A percentile compares a stretch with the other conserved stretches of the same genome.
phyloP scores from a whole-genome alignment of 371 early-diverging fungal species.

The Lichtheimia hyalospora region DNA sequence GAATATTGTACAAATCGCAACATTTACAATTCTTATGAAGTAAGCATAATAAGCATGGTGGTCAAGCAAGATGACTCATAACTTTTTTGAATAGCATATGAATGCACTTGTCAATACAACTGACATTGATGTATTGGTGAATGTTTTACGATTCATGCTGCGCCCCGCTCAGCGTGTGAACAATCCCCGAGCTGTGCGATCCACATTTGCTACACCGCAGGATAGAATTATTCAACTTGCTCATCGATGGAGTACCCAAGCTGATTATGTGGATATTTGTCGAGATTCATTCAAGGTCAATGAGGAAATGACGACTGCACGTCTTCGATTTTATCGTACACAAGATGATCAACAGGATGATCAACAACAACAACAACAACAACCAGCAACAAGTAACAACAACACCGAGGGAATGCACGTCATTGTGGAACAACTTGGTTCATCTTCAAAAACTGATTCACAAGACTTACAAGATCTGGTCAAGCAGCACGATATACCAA shows the following conservation, averaged over 20 bases:
- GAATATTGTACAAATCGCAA: constrained; percentile 95
- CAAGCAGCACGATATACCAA: constrained; percentile 70
- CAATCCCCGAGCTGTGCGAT: constrained; percentile 67
- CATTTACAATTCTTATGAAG: constrained; percentile 92
- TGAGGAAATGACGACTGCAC: constrained; percentile 50
- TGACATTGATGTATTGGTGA: constrained; percentile 75
- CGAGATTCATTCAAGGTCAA: constrained; percentile 43
- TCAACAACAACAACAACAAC: constrained; percentile 6
- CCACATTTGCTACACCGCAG: constrained; percentile 63
- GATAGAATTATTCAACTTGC: constrained; percentile 65
- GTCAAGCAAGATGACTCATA: not conserved
- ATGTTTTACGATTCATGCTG: constrained; percentile 70
- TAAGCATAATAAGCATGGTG: constrained; percentile 24
- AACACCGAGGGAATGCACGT: constrained; percentile 25
- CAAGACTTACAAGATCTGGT: constrained; percentile 49
- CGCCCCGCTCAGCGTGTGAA: constrained; percentile 84
- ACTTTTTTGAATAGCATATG: constrained; percentile 55
- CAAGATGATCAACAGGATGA: constrained; percentile 8
- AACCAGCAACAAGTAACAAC: not conserved
- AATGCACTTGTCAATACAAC: constrained; percentile 67
- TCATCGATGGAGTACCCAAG: constrained; percentile 57
- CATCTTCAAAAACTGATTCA: constrained; percentile 19
- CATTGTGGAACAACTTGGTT: constrained; percentile 22
- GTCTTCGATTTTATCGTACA: constrained; percentile 68
- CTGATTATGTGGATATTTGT: constrained; percentile 47